phyloP scores from a whole-genome alignment of 768 basidiomycete genomes.

The Mycena pura region DNA sequence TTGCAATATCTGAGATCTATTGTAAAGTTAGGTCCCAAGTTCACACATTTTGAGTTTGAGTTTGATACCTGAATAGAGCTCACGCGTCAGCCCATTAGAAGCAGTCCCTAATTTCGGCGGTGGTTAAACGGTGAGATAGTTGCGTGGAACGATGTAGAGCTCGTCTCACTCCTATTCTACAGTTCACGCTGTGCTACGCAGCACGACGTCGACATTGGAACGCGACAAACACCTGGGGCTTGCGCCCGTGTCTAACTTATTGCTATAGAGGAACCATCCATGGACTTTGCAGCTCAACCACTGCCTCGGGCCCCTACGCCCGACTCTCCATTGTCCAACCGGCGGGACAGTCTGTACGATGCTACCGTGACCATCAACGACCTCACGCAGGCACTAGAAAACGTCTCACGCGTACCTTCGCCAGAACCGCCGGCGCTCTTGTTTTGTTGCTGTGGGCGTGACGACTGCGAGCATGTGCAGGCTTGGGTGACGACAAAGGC shows the following conservation, averaged over 20 bases:
- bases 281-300: not conserved
- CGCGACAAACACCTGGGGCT: not conserved
- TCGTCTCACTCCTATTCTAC: not conserved
- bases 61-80: not conserved
- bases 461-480: constrained; percentile 69
- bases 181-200: not conserved
- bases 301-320: constrained; percentile 48
- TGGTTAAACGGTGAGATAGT: not conserved
- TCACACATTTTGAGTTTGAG: not conserved
- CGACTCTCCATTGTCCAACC: constrained; percentile 54
- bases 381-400: constrained; percentile 73
- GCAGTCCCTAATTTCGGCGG: not conserved
- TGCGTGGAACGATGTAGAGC: not conserved
- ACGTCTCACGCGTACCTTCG: constrained; percentile 76
- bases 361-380: constrained; percentile 77
- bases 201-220: not conserved
- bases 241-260: constrained; percentile 4
- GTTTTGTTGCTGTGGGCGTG: constrained; percentile 70
- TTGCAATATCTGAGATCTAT: no score
- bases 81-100: not conserved
- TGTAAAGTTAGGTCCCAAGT: not conserved
- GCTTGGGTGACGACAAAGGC: constrained; percentile 70
- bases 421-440: constrained; percentile 64
- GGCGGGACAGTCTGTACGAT: constrained; percentile 53
- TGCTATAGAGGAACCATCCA: not conserved